Conservation (phyloP, 129 eudicot genomes). For the Rutidosis leptorrhynchoides region DNA sequence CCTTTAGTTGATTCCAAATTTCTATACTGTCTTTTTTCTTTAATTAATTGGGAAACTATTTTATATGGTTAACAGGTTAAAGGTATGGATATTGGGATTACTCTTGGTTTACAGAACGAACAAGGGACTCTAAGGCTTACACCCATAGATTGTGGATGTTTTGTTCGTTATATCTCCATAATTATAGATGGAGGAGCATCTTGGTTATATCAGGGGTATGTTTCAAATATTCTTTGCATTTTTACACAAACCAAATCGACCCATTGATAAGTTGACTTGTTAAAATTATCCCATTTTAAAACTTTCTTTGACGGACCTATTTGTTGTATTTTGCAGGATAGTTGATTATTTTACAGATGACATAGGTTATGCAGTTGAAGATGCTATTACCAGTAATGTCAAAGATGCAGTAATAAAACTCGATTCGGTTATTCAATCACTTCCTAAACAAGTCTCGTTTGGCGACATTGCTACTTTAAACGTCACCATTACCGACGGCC, state of each 20-base stretch:
- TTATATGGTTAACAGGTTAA: conserved; percentile 68
- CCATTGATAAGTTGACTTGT: neutral
- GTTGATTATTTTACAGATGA: conserved; percentile 65
- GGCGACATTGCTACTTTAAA: conserved; percentile 58
- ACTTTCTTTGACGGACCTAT: conserved; percentile 28
- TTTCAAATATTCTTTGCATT: conserved; percentile 6
- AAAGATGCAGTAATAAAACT: conserved; percentile 50
- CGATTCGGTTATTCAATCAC: conserved; percentile 54
- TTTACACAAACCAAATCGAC: neutral
- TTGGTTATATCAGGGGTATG: conserved; percentile 98
- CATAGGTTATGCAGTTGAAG: conserved; percentile 69
- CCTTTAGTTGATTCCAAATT: neutral
- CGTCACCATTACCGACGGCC: conserved; percentile 61
- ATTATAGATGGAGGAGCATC: conserved; percentile 90
- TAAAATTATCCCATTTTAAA: neutral
- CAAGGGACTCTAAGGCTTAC: conserved; percentile 66
- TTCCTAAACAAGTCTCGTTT: conserved; percentile 65
- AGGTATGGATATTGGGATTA: conserved; percentile 79
- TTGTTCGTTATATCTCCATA: conserved; percentile 58
- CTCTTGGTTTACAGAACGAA: conserved; percentile 53
- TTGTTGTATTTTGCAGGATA: conserved; percentile 47
- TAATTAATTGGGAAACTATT: conserved; percentile 18
- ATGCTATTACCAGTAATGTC: conserved; percentile 63
- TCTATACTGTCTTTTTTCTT: neutral
- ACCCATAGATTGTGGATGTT: conserved; percentile 70